Evolutionary conservation across 2,329 filamentous ascomycete genomes (phyloP).

Genomic region (Endoconidiophora laricicola): DNA sequence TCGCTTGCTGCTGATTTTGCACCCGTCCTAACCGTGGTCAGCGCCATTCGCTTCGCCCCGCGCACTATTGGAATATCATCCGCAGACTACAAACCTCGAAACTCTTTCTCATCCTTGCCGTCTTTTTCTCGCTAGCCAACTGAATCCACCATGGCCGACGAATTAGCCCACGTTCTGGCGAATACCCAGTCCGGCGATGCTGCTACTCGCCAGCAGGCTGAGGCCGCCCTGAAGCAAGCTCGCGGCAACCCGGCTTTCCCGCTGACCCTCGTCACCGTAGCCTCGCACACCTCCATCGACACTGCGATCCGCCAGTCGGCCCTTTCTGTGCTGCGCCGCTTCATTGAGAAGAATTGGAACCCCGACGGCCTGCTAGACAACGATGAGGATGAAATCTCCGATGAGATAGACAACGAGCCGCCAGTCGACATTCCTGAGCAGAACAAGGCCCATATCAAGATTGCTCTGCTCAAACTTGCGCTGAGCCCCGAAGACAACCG

Average conservation of each 20-base stretch:
- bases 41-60: too few species aligned
- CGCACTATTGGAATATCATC: too few species aligned
- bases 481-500: constrained; percentile 58
- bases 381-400: constrained; percentile 42
- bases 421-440: constrained; percentile 18
- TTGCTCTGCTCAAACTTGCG: constrained; percentile 59
- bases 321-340: constrained; percentile 61
- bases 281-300: constrained; percentile 55
- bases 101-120: too few species aligned
- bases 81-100: too few species aligned
- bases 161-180: constrained; percentile 73
- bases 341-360: constrained; percentile 75
- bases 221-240: constrained; percentile 61
- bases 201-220: constrained; percentile 66
- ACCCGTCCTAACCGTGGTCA: too few species aligned
- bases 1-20: too few species aligned
- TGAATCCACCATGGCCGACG: constrained; percentile 59
- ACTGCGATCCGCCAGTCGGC: constrained; percentile 69
- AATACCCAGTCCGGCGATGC: constrained; percentile 70
- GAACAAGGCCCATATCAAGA: constrained; percentile 52
- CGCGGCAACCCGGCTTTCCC: constrained; percentile 58
- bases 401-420: constrained; percentile 35
- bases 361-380: constrained; percentile 55
- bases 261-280: constrained; percentile 63
- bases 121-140: background rate